Evolutionary conservation across 306 rosid species (phyloP).

Genomic region (Vigna trinervia): DNA sequence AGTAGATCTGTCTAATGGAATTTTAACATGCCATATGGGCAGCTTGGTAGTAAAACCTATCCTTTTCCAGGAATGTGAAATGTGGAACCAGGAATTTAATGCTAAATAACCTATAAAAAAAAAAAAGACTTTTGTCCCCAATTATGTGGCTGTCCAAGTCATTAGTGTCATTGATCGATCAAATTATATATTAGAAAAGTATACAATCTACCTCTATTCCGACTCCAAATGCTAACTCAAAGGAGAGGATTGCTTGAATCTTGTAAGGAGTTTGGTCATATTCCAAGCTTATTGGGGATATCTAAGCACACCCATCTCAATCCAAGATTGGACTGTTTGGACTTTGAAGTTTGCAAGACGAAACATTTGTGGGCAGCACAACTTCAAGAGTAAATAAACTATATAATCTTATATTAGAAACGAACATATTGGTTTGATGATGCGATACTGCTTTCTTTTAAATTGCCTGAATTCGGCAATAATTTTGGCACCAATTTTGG

Average conservation of each 20-base stretch:
- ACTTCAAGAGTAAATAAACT: not conserved
- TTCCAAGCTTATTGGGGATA: not conserved
- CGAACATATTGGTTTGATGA: too few relatives aligned
- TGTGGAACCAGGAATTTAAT: slow-evolving; percentile 16
- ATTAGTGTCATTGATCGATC: not conserved
- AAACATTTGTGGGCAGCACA: not conserved
- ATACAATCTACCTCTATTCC: not conserved
- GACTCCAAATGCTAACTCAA: not conserved
- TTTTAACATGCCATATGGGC: not conserved
- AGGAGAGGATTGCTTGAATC: not conserved
- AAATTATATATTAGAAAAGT: not conserved
- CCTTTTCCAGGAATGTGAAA: slow-evolving; percentile 8
- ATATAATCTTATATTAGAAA: not conserved
- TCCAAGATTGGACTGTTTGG: not conserved
- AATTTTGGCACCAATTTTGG: slow-evolving; percentile 1
- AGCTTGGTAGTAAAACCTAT: not conserved
- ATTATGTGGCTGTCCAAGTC: slow-evolving; percentile 6
- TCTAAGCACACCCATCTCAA: not conserved
- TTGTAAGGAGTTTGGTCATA: slow-evolving; percentile 4
- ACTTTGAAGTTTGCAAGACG: not conserved
- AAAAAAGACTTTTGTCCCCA: not conserved
- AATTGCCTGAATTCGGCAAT: too few relatives aligned
- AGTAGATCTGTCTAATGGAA: not conserved
- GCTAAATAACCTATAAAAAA: not conserved
- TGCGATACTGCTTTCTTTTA: too few relatives aligned